phyloP scores from a whole-genome alignment of 176 grass and related monocot genomes.

The Oryza glaberrima region DNA sequence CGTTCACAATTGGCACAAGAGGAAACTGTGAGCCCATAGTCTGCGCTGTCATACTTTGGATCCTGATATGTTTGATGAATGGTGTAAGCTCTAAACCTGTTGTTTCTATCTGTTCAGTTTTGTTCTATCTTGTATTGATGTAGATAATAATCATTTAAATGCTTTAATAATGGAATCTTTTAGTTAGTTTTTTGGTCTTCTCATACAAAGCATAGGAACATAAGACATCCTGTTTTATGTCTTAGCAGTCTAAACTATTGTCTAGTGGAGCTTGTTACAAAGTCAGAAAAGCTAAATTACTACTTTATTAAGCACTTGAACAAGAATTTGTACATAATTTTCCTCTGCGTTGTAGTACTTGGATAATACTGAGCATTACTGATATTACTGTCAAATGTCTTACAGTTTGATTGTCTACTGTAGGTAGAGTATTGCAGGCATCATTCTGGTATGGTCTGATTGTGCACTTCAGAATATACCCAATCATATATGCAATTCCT shows the following conservation, averaged over 20 bases:
- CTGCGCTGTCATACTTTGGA: conserved; percentile 86
- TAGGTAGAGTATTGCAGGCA: conserved; percentile 80
- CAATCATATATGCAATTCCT: conserved; percentile 88
- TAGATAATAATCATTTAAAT: conserved; percentile 14
- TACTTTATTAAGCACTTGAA: conserved; percentile 8
- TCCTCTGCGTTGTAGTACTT: background rate
- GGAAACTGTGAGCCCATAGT: conserved; percentile 93
- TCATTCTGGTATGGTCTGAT: conserved; percentile 93
- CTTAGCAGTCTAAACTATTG: background rate
- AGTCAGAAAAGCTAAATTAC: background rate
- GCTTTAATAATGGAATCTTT: background rate
- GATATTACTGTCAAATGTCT: conserved; percentile 11
- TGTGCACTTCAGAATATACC: conserved; percentile 95
- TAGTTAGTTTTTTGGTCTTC: background rate
- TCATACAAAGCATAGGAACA: background rate
- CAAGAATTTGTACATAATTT: background rate
- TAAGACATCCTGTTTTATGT: background rate
- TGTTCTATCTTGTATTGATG: conserved; percentile 5
- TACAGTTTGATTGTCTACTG: conserved; percentile 43
- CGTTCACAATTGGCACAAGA: conserved; percentile 93
- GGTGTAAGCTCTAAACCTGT: conserved; percentile 79
- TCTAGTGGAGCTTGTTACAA: background rate
- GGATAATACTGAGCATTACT: background rate
- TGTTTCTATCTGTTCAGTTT: conserved; percentile 20
- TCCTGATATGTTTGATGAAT: conserved; percentile 87